Base-by-base conservation (phyloP, 306 rosid species). In the Ceratonia siliqua region DNA sequence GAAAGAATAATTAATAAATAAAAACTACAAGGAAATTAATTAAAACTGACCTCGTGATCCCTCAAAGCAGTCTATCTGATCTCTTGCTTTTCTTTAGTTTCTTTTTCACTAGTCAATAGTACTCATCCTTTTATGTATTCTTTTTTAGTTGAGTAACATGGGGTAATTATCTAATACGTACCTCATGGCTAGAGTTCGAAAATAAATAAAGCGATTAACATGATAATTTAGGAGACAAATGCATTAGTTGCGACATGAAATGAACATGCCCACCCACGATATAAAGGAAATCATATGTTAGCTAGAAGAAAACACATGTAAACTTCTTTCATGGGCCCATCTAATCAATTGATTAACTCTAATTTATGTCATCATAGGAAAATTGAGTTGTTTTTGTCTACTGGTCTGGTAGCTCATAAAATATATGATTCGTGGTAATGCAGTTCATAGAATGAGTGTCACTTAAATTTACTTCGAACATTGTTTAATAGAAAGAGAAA, bases 141-240 rank as follows among this genome's bases (percentile, higher is more conserved):
- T 28, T 10, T 50, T 13, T 6, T 25, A 32, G 1, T 20, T 9
- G 53, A n/a, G 54, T 62, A 74, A 63, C 64, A 50, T 64, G 64
- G 10, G 2, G 45, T 75, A 50, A 75, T 73, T 55, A 73, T 73
- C 45, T 59, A 36, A 58, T 32, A 75, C 30, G n/a, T n/a, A n/a
- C n/a, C 79, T 36, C 35, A 46, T 41, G 74, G 10, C 15, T 22
- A 21, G 13, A 56, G 57, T 68, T 56, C 30, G 27, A 30, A 56
- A 2, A 42, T 39, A 65, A 41, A 42, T 27, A 28, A 33, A 20
- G 20, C 8, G 20, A 20, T 20, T 43, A 33, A 64, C 52, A 36
- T 52, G n/a, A 38, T 6, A 14, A 25, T 65, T 66, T 43, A 25
- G 22, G 81, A 21, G 53, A 57, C 61, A 77, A 46, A 57, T 57